Evolutionary conservation across 1,284 basidiomycete species (phyloP).

Genomic region (Rhodotorula sp.): DNA sequence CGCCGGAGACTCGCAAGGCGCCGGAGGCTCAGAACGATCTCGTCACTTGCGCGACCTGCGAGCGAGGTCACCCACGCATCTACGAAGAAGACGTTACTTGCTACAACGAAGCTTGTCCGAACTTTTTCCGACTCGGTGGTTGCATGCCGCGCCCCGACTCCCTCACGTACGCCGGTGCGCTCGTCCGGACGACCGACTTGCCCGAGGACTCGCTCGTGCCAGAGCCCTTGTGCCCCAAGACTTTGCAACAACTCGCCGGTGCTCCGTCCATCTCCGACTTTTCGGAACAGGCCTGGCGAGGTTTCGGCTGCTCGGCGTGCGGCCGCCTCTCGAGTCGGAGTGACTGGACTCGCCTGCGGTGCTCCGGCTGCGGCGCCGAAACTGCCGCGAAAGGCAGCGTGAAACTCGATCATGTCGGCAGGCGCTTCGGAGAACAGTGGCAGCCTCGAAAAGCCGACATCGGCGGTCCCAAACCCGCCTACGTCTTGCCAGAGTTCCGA

Average conservation of each 20-base stretch:
- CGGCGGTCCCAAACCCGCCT: too few species aligned
- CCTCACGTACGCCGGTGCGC: slow-evolving; percentile 9
- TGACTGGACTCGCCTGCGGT: slow-evolving; percentile 27
- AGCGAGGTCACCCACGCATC: background rate
- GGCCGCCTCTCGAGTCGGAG: slow-evolving; percentile 27
- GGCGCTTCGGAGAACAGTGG: background rate
- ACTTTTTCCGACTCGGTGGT: slow-evolving; percentile 31
- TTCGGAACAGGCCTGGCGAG: slow-evolving; percentile 26
- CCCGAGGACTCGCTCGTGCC: slow-evolving; percentile 13
- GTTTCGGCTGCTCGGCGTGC: slow-evolving; percentile 26
- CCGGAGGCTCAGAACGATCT: background rate
- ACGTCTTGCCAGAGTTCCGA: background rate
- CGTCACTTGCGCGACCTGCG: slow-evolving; percentile 5
- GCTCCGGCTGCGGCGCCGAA: slow-evolving; percentile 22
- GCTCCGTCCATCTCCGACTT: slow-evolving; percentile 9
- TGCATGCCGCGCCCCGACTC: background rate
- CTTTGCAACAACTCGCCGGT: slow-evolving; percentile 15
- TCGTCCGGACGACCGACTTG: slow-evolving; percentile 1
- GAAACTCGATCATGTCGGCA: background rate
- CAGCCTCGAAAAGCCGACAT: background rate
- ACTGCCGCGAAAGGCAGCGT: slow-evolving; percentile 1
- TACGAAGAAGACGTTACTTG: slow-evolving; percentile 21
- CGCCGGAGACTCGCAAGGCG: too few species aligned
- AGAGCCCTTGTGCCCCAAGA: slow-evolving; percentile 10
- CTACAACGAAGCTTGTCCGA: slow-evolving; percentile 29